Base-by-base conservation (phyloP, 371 early-diverging fungal species). In the Funneliformis caledonium region DNA sequence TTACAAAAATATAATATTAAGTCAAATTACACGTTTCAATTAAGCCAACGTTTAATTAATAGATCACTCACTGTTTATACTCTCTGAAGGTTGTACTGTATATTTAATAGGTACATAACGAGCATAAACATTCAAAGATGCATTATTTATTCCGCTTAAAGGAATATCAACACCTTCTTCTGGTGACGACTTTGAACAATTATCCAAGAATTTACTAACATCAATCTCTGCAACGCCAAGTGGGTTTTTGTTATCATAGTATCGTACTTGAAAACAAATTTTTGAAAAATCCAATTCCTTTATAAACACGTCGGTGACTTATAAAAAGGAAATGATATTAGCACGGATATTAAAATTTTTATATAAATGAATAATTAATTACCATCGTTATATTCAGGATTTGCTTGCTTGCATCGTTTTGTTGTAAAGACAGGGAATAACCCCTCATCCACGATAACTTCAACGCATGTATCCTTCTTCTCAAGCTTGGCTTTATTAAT, bases 281-380 rank as follows among this genome's bases (percentile, higher is more conserved):
- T 86, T 88, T n/a, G 91, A 88, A 31, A 88, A 90, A 12, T 90
- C 91, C 9, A 88, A 85, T 61, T 92, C 92, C 78, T 91, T 91
- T 47, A 92, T 84, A 80, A 91, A 90, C 0, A 90, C 88, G 78
- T 91, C 90, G 0, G 87, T 83, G 4, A 81, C 50, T 79, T 26
- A 12, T 22, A 31, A 43, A 16, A 79, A 79, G 19, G 11, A 16
- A 9, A 59, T 43, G 26, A 42, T 48, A 37, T 67, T 52, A 69
- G 61, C 47, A 22, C 64, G 16, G 14, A 47, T 22, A 26, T 64
- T 64, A 14, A 22, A n/a, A 50, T 16, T 50, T 26, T 37, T 26
- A 8, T 12, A 7, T 14, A 50, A 10, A 67, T 50, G 7, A 14
- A 47, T 50, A 22, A 37, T 33, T 11, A 48, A 33, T 48, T n/a